phyloP scores from a whole-genome alignment of 2,329 filamentous ascomycete genomes.

The Lecanosticta acicola region DNA sequence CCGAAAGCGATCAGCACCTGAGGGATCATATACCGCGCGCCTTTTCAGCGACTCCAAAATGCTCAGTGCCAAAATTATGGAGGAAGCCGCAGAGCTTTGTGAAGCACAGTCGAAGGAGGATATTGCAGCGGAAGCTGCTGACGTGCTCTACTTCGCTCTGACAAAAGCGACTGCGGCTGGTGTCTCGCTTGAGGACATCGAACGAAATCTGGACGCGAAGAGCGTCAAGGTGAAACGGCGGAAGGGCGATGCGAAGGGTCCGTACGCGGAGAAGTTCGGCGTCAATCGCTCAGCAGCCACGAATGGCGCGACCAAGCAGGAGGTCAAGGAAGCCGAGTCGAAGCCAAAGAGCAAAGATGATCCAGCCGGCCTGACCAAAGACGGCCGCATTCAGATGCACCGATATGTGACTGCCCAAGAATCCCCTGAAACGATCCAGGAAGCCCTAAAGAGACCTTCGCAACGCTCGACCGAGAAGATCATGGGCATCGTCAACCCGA shows the following conservation, averaged over 20 bases:
- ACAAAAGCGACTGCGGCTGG: constrained; percentile 82
- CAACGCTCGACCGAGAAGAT: constrained; percentile 94
- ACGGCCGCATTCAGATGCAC: constrained; percentile 72
- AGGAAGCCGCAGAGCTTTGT: constrained; percentile 93
- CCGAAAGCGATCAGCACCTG: constrained; percentile 75
- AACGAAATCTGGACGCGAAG: constrained; percentile 89
- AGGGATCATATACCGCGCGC: constrained; percentile 87
- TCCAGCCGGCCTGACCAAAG: constrained; percentile 40
- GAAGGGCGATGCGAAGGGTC: constrained; percentile 88
- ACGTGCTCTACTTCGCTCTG: constrained; percentile 78
- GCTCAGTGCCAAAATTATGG: constrained; percentile 92
- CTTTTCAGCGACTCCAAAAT: constrained; percentile 90
- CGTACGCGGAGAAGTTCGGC: constrained; percentile 80
- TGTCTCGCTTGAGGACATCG: constrained; percentile 81
- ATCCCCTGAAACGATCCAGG: constrained; percentile 59
- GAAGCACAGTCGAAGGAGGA: constrained; percentile 56
- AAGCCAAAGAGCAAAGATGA: constrained; percentile 50
- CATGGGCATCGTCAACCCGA: constrained; percentile 82
- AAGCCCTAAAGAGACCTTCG: constrained; percentile 78
- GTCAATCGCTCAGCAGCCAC: constrained; percentile 40
- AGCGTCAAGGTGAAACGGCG: constrained; percentile 90
- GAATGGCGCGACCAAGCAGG: constrained; percentile 31
- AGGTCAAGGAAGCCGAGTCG: constrained; percentile 48
- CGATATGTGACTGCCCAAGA: constrained; percentile 65
- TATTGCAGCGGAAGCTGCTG: constrained; percentile 4